Evolutionary conservation across 306 rosid species (phyloP).

Genomic region (Vigna unguiculata): DNA sequence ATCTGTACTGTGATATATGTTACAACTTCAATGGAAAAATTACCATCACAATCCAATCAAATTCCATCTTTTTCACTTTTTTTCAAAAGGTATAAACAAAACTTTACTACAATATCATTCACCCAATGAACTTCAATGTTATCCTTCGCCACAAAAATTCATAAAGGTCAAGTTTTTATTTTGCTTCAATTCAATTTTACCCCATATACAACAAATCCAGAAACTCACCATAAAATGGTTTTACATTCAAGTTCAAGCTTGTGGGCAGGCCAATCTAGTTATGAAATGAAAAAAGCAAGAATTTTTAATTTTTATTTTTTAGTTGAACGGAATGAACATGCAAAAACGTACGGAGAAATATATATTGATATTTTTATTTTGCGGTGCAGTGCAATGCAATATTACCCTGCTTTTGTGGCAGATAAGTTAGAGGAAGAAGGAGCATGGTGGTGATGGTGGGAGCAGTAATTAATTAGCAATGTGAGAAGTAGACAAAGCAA

Average conservation of each 20-base stretch:
- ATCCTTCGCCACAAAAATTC: too few relatives aligned
- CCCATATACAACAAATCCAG: too few relatives aligned
- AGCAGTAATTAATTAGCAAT: constrained; percentile 28
- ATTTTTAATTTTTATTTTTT: too few relatives aligned
- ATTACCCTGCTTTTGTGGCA: constrained; percentile 14
- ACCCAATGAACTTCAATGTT: too few relatives aligned
- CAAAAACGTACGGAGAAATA: background rate
- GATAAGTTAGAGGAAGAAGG: constrained; percentile 40
- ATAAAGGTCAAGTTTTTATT: too few relatives aligned
- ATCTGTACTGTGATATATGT: constrained; percentile 42
- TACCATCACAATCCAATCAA: constrained; percentile 44
- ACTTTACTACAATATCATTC: background rate
- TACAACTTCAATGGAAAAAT: background rate
- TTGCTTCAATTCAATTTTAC: too few relatives aligned
- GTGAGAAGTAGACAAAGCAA: constrained; percentile 23
- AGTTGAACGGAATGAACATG: background rate
- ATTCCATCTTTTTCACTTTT: background rate
- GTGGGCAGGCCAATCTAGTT: too few relatives aligned
- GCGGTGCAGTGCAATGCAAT: background rate
- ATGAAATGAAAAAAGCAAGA: background rate
- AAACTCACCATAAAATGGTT: too few relatives aligned
- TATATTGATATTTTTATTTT: background rate
- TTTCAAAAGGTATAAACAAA: background rate
- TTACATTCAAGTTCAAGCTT: too few relatives aligned
- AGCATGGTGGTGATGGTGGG: constrained; percentile 20